Conservation (phyloP, 140 eudicot species). For the Erigeron philadelphicus region DNA sequence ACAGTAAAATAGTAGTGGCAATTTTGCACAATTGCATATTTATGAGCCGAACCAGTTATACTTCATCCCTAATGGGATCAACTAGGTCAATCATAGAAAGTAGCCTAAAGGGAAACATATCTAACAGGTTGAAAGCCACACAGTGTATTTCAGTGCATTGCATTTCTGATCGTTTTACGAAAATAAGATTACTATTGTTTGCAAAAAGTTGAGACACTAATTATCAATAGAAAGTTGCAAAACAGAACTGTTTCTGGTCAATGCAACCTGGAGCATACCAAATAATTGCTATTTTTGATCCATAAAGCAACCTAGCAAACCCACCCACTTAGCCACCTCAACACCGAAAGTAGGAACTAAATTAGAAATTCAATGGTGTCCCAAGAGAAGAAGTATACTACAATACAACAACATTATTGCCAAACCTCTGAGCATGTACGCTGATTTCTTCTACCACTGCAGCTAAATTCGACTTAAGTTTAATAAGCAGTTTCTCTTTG, state of each 20-base stretch:
- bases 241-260: background rate
- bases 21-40: too few species aligned
- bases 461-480: constrained; percentile 38
- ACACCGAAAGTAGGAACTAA: background rate
- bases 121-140: too few species aligned
- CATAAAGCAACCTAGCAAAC: background rate
- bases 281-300: background rate
- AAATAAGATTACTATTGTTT: too few species aligned
- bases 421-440: constrained; percentile 62
- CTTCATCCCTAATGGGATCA: too few species aligned
- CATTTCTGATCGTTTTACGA: too few species aligned
- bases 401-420: background rate
- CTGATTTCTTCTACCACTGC: constrained; percentile 52
- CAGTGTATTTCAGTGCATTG: too few species aligned
- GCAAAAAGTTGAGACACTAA: background rate
- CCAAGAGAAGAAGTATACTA: background rate
- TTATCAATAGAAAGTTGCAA: background rate
- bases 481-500: constrained; percentile 60
- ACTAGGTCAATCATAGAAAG: too few species aligned
- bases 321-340: background rate
- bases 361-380: background rate
- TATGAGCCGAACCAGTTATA: too few species aligned
- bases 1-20: too few species aligned
- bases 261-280: background rate
- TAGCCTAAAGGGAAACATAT: background rate